These are phyloP conservation scores for Botryobasidium botryosum DNA, from an alignment of 768 basidiomycete genomes.

Conservation along the genomic window DNA sequence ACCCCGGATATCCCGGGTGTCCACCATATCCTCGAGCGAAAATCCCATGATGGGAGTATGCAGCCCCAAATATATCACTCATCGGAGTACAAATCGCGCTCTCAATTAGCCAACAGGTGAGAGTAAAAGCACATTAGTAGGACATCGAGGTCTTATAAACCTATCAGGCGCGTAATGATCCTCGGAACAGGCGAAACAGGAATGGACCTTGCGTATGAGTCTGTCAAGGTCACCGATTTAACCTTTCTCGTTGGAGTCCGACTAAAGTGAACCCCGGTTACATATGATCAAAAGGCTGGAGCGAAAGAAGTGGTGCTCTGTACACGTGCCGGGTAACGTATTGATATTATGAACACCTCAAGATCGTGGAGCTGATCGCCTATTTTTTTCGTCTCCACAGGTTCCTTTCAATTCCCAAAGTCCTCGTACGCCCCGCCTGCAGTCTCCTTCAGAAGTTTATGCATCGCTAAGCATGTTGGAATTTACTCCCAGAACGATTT, in stretches of 20 bases:
- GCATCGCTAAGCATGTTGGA: neutral
- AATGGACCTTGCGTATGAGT: conserved; percentile 35
- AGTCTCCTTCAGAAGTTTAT: neutral
- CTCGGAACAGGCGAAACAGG: conserved; percentile 47
- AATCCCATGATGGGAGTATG: conserved; percentile 13
- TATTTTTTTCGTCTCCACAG: conserved; percentile 11
- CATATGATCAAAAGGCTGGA: conserved; percentile 33
- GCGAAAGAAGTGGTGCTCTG: conserved; percentile 37
- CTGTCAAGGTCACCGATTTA: conserved; percentile 9
- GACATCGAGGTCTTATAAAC: too few relatives aligned
- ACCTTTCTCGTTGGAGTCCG: conserved; percentile 16
- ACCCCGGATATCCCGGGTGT: conserved; percentile 35
- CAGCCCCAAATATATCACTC: conserved; percentile 30
- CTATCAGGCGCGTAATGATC: conserved; percentile 34
- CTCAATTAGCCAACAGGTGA: conserved; percentile 29
- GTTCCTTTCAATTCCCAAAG: conserved; percentile 43
- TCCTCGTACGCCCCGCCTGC: conserved; percentile 22
- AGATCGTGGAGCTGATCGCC: too few relatives aligned
- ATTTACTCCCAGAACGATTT: conserved; percentile 35
- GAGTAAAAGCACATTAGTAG: too few relatives aligned
- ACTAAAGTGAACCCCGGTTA: conserved; percentile 30
- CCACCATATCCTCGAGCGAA: conserved; percentile 20
- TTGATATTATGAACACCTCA: neutral
- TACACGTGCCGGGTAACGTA: conserved; percentile 28
- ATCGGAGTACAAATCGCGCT: conserved; percentile 30